Conservation (phyloP, 352 stramenopile species). For the Phytopythium litorale region DNA sequence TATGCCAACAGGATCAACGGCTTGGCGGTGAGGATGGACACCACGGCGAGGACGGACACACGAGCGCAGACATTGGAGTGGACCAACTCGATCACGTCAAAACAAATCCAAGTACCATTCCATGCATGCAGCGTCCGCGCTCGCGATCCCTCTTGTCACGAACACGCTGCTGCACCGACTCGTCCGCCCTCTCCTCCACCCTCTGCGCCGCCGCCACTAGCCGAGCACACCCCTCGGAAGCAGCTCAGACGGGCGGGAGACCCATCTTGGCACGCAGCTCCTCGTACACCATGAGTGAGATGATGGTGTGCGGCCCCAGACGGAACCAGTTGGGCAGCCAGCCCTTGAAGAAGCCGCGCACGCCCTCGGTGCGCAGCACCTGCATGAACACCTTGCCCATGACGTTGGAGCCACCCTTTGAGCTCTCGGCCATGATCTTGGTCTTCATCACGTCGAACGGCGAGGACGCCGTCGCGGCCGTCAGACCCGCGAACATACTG, state of each 20-base stretch:
- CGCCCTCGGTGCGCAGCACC: slow-evolving; percentile 43
- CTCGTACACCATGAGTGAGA: slow-evolving; percentile 68
- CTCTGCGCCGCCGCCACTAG: not conserved
- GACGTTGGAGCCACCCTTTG: slow-evolving; percentile 28
- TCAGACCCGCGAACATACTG: slow-evolving; percentile 68
- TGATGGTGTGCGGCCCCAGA: slow-evolving; percentile 62
- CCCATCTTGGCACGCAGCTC: slow-evolving; percentile 42
- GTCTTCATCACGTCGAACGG: slow-evolving; percentile 81
- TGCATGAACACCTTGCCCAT: slow-evolving; percentile 41
- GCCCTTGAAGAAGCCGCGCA: slow-evolving; percentile 66
- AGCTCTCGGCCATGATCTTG: slow-evolving; percentile 72
- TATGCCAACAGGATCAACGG: too few relatives aligned
- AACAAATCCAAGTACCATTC: too few relatives aligned
- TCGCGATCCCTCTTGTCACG: not conserved
- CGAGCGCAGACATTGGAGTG: too few relatives aligned
- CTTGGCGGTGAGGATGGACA: too few relatives aligned
- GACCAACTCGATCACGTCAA: too few relatives aligned
- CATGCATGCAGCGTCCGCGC: not conserved
- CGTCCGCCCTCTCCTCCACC: too few relatives aligned
- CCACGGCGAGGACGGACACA: too few relatives aligned
- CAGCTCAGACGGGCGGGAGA: slow-evolving; percentile 33
- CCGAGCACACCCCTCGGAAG: too few relatives aligned
- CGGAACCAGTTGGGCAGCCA: slow-evolving; percentile 67
- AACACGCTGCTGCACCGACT: not conserved
- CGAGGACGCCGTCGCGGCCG: slow-evolving; percentile 53